Base-by-base conservation (phyloP, 2,329 filamentous ascomycete genomes). In the Shiraia sp. region DNA sequence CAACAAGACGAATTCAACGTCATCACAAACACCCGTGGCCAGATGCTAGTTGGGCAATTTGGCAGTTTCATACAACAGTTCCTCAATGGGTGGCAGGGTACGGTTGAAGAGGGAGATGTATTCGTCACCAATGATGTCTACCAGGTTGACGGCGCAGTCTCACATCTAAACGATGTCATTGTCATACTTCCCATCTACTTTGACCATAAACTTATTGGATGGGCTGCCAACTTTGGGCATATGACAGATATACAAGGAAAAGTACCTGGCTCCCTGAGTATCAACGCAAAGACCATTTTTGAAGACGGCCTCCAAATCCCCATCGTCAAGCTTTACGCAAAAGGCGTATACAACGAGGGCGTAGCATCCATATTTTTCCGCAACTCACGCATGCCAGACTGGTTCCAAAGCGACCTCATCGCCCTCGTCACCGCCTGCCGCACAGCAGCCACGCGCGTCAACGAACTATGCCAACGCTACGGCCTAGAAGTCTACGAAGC, bases 1-100 rank as follows among this genome's bases (percentile, higher is more conserved):
- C 75, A 78, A 34, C 75, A 78, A 45, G 75, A 78, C 19, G 75
- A 78, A 44, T 78, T 77, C 59, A 78, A 78, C 23, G 75, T 78
- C n/a, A 75, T 78, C 36, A 77, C 75, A 4, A 74, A 76, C 29
- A 62, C 65, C 1, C 57, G 66, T 1, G 75, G 75, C 3, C 69
- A 77, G 46, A 79, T 79, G 75, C 66, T 79, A 0, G 75, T 75
- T 6, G 75, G 75, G 0, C 75, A 79, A 34, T 77, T 78, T 25
- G 75, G 75, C 3, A 75, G 72, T 45, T 77, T 77, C 47, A 77
- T 77, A 45, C 67, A 67, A 1, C 67, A 74, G 29, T 77, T 79
- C 38, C 52, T 78, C n/a, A 53, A 68, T 2, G 60, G 66, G 2
- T 78, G 74, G 74, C 65, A 68, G n/a, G 74, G 72, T 1, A 70